A percentile compares a stretch with the other conserved stretches of the same genome.
These are phyloP conservation scores for Anthracocystis panici-leucophaei DNA, from an alignment of 1,284 basidiomycete genomes.

Conservation along the genomic window DNA sequence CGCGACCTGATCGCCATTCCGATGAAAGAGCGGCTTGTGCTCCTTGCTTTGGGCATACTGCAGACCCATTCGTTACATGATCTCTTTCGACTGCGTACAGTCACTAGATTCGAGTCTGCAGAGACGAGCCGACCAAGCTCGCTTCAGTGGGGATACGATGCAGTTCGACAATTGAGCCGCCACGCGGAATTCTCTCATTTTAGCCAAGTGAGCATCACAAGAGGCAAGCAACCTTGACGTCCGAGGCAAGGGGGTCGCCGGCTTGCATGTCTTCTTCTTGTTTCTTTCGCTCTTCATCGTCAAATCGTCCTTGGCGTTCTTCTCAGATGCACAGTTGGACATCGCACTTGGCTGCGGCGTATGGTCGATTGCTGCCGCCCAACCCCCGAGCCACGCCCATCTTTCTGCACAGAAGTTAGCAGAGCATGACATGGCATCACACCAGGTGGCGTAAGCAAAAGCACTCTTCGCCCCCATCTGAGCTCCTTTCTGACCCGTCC, in stretches of 20 bases:
- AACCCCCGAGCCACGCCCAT: constrained; percentile 10
- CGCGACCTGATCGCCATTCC: too few species aligned
- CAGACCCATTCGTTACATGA: not conserved
- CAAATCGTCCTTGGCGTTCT: not conserved
- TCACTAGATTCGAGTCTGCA: not conserved
- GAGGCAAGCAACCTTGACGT: constrained; percentile 2
- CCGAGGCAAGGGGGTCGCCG: not conserved
- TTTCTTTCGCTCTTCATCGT: constrained; percentile 1
- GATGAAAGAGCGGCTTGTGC: too few species aligned
- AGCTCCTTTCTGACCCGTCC: not conserved
- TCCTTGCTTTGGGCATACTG: not conserved
- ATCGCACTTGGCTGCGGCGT: constrained; percentile 17
- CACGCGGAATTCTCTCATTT: not conserved
- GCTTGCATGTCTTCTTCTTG: constrained; percentile 1
- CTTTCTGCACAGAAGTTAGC: constrained; percentile 8
- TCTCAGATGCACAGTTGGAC: not conserved
- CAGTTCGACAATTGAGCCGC: not conserved
- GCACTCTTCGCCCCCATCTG: not conserved
- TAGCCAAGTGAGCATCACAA: not conserved
- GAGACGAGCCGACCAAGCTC: not conserved
- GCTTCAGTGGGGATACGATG: not conserved
- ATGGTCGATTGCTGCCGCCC: constrained; percentile 5
- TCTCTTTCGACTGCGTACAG: constrained; percentile 1
- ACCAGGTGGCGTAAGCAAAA: not conserved
- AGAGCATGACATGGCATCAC: constrained; percentile 3